Evolutionary conservation across 257 asterid genomes (phyloP).

Genomic region (Asclepias syriaca): DNA sequence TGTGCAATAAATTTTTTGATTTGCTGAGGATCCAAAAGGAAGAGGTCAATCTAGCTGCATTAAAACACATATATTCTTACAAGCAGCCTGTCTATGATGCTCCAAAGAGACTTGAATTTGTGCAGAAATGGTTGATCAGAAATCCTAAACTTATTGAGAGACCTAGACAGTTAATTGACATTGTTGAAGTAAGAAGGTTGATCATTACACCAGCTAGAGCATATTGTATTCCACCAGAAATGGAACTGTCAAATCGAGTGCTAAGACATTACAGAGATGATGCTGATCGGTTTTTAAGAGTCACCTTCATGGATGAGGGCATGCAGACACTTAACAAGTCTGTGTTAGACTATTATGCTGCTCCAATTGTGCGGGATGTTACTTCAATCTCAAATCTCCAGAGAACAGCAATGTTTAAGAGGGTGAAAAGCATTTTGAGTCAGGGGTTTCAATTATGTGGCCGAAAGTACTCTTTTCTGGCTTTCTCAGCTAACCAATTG

Average conservation of each 20-base stretch:
- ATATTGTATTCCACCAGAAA: constrained; percentile 80
- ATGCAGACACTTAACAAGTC: constrained; percentile 63
- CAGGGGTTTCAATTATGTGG: constrained; percentile 73
- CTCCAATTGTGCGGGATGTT: constrained; percentile 52
- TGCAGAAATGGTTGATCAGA: constrained; percentile 53
- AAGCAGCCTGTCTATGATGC: constrained; percentile 61
- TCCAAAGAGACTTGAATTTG: constrained; percentile 31
- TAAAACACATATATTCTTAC: constrained; percentile 56
- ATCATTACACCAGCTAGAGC: constrained; percentile 72
- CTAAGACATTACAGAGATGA: constrained; percentile 50
- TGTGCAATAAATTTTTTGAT: constrained; percentile 46
- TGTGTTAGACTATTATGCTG: constrained; percentile 49
- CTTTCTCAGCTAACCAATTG: constrained; percentile 81
- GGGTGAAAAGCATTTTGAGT: constrained; percentile 48
- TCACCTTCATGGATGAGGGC: constrained; percentile 90
- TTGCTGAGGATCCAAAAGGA: constrained; percentile 53
- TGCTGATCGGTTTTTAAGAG: constrained; percentile 76
- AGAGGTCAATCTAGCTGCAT: constrained; percentile 52
- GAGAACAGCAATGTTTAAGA: constrained; percentile 60
- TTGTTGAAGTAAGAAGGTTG: constrained; percentile 74
- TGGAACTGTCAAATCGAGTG: constrained; percentile 80
- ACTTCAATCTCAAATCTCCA: constrained; percentile 36
- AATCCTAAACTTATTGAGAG: constrained; percentile 61
- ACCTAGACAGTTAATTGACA: constrained; percentile 48
- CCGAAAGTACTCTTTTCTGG: constrained; percentile 67